phyloP scores from a whole-genome alignment of 2,329 filamentous ascomycete species.

The Trichoderma koningii region DNA sequence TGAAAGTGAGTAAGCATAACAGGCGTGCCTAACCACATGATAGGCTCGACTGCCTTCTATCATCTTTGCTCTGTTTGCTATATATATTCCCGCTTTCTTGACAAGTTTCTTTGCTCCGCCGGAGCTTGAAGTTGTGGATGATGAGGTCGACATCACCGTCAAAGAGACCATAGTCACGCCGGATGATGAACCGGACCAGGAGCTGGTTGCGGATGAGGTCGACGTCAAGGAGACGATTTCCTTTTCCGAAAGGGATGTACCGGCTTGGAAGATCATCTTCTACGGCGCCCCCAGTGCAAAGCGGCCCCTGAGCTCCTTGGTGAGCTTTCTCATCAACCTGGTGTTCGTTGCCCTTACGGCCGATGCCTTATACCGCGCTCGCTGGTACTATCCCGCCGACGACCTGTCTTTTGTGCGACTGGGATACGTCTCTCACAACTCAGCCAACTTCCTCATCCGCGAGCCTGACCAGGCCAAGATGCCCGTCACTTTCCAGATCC shows the following conservation, averaged over 20 bases:
- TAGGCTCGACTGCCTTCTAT: constrained; percentile 52
- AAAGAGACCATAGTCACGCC: constrained; percentile 47
- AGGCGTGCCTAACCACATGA: constrained; percentile 26
- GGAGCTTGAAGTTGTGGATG: constrained; percentile 60
- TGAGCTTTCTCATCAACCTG: constrained; percentile 73
- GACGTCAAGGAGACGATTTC: constrained; percentile 65
- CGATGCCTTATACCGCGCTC: constrained; percentile 77
- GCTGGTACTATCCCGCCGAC: constrained; percentile 66
- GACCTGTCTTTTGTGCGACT: constrained; percentile 84
- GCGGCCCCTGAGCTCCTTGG: constrained; percentile 65
- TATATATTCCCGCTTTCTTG: constrained; percentile 67
- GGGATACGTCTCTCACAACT: constrained; percentile 79
- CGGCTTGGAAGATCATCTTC: constrained; percentile 66
- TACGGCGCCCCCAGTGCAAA: constrained; percentile 73
- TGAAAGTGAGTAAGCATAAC: constrained; percentile 19
- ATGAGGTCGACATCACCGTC: constrained; percentile 59
- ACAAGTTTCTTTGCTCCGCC: constrained; percentile 59
- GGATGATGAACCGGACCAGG: constrained; percentile 37
- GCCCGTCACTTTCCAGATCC: constrained; percentile 72
- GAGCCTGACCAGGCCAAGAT: constrained; percentile 77
- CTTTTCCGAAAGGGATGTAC: constrained; percentile 58
- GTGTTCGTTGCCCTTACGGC: constrained; percentile 67
- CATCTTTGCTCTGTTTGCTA: constrained; percentile 62
- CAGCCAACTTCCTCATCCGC: constrained; percentile 79
- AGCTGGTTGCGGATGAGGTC: constrained; percentile 53